Evolutionary conservation across 1,139 yeast genomes (phyloP), one percentile per base, ranked within the genome.

Genomic region (Magnusiomyces tetraspermus): DNA sequence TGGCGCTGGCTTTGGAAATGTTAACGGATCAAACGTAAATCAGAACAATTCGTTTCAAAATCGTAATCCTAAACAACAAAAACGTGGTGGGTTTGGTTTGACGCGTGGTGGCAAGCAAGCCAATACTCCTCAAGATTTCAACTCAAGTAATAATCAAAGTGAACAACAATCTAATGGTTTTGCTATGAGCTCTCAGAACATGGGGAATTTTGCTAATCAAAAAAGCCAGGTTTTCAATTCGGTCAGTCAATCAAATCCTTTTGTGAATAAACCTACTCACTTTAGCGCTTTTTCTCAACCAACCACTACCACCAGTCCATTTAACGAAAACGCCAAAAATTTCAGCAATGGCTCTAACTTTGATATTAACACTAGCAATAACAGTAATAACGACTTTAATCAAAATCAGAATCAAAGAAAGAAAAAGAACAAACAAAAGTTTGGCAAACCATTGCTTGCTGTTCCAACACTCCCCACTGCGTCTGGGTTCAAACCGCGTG

Each of bases 401-500:
- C 6, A 28, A 6, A 28, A 28, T 28, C 11, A 8, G 11, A 28
- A 28, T 28, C 6, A 28, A 6, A 33, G 38, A 33, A 33, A 33
- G n/a, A 33, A 15, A 19, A 53, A 53, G 21, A 42, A 45, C 31
- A 48, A 51, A 26, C 55, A 45, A 31, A 26, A 54, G 50, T n/a
- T 22, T 15, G 33, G 21, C 26, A 46, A 41, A 23, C 52, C 49
- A 22, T 17, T 51, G 19, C 36, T 40, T 24, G 36, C 51, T 28
- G 51, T 51, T 2, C 57, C 55, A 33, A 38, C 31, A 13, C 51
- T 53, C 11, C 55, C 55, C n/a, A 53, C 55, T 4, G 52, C 52
- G n/a, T 22, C 55, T 4, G 55, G 56, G n/a, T 55, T 53, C 36
- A 46, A 46, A 17, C 50, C 36, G 21, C 30, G 54, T 24, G 17